Conservation (phyloP, 2,329 filamentous ascomycete species). For the Dactylellina sp. region DNA sequence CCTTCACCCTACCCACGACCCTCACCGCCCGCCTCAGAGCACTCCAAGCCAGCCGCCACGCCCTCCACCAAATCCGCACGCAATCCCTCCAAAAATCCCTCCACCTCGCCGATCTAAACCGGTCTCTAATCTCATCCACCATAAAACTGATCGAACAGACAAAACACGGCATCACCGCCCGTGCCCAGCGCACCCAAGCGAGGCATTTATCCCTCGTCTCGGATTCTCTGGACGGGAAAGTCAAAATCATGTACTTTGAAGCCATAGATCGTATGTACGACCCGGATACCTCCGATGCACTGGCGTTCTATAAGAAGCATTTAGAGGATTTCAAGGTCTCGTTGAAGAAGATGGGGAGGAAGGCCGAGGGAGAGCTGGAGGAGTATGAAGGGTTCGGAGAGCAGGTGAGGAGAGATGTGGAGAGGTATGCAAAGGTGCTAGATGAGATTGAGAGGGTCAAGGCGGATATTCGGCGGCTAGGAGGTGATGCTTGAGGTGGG, state of each 20-base stretch:
- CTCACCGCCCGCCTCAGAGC: conserved; percentile 31
- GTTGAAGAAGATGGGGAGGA: conserved; percentile 57
- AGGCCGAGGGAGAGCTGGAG: conserved; percentile 59
- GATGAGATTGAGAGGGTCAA: conserved; percentile 31
- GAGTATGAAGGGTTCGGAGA: conserved; percentile 53
- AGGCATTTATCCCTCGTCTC: conserved; percentile 58
- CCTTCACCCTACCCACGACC: conserved; percentile 33
- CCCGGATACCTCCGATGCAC: conserved; percentile 57
- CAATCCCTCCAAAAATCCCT: conserved; percentile 55
- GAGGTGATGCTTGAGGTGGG: conserved; percentile 12
- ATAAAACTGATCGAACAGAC: conserved; percentile 44
- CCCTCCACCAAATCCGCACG: conserved; percentile 56
- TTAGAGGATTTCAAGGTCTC: conserved; percentile 58
- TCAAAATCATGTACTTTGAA: conserved; percentile 58
- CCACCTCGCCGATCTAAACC: conserved; percentile 44
- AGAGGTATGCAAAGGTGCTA: conserved; percentile 35
- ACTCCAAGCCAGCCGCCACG: conserved; percentile 36
- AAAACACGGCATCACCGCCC: conserved; percentile 53
- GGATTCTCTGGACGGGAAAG: conserved; percentile 58
- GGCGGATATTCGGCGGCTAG: conserved; percentile 30
- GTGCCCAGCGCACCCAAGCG: conserved; percentile 56
- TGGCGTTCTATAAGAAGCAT: conserved; percentile 60
- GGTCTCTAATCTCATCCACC: conserved; percentile 32
- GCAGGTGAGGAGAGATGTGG: conserved; percentile 39
- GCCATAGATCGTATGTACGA: conserved; percentile 59